A percentile compares a stretch with the other conserved stretches of the same genome.
These are phyloP conservation scores for Coelastrella sp. DNA, from an alignment of 139 green algal species.

Conservation along the genomic window DNA sequence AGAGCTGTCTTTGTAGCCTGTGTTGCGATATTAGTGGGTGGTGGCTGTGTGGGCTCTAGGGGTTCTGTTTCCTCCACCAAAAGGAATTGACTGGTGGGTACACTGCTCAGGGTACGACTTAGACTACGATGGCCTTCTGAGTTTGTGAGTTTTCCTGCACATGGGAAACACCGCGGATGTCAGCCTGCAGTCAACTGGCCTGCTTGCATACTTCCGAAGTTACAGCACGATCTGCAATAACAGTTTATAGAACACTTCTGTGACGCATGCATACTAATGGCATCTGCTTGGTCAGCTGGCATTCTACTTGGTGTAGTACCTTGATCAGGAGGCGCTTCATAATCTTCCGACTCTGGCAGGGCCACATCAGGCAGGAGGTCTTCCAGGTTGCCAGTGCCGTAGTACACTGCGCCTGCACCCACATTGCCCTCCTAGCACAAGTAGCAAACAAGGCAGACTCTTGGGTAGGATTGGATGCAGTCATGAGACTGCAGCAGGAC, in stretches of 20 bases:
- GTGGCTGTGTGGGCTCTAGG: slow-evolving; percentile 13
- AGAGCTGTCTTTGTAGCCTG: neutral
- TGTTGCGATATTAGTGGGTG: neutral
- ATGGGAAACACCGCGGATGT: too few species aligned
- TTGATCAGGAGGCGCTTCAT: neutral
- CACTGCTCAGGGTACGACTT: neutral
- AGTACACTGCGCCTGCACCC: neutral
- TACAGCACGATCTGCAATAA: too few species aligned
- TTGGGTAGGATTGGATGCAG: too few species aligned
- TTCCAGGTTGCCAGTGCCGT: slow-evolving; percentile 44
- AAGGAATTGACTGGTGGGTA: slow-evolving; percentile 43
- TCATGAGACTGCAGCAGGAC: too few species aligned
- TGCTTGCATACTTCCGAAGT: too few species aligned
- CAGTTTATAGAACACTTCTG: too few species aligned
- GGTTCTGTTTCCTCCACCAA: slow-evolving; percentile 44
- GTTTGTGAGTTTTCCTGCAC: too few species aligned
- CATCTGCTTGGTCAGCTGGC: too few species aligned
- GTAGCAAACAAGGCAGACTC: too few species aligned
- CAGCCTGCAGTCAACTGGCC: too few species aligned
- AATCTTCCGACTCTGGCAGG: slow-evolving; percentile 18
- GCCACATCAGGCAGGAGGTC: slow-evolving; percentile 54
- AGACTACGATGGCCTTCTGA: neutral
- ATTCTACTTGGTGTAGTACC: neutral
- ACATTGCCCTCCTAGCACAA: too few species aligned
- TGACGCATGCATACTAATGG: too few species aligned